Conservation (phyloP, 2,329 filamentous ascomycete genomes). For the Thielaviopsis euricoi region DNA sequence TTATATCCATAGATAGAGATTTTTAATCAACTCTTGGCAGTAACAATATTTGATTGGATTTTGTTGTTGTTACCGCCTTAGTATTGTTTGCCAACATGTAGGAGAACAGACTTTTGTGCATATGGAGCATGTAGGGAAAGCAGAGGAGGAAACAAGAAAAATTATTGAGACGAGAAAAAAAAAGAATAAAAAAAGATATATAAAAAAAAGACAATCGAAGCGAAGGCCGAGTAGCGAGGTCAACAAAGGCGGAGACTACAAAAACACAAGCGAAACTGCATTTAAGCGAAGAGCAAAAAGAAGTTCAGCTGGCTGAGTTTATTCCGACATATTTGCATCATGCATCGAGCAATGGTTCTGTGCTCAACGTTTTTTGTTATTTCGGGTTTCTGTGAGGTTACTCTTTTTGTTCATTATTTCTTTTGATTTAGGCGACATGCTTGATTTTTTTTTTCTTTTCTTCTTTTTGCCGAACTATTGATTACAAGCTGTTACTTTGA, state of each 20-base stretch:
- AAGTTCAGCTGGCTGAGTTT: not conserved
- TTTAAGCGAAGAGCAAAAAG: not conserved
- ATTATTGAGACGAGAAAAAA: not conserved
- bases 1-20: not conserved
- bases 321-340: not conserved
- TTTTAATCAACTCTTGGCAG: not conserved
- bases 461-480: too few species aligned
- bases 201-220: not conserved
- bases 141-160: not conserved
- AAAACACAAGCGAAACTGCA: not conserved
- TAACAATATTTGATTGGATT: not conserved
- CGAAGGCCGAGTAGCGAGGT: not conserved
- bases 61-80: not conserved
- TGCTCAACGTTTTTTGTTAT: not conserved
- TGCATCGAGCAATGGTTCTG: too few species aligned
- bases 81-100: not conserved
- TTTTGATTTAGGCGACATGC: too few species aligned
- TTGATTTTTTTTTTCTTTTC: too few species aligned
- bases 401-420: too few species aligned
- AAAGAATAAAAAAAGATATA: not conserved
- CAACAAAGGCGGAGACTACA: not conserved
- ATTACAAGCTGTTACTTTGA: too few species aligned
- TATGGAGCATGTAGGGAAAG: not conserved
- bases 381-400: not conserved
- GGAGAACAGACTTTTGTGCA: not conserved